Percentiles rank a stretch among this genome's conserved stretches.
These are phyloP conservation scores for Alternaria sp. DNA, from an alignment of 2,329 filamentous ascomycete genomes.

Conservation along the genomic window DNA sequence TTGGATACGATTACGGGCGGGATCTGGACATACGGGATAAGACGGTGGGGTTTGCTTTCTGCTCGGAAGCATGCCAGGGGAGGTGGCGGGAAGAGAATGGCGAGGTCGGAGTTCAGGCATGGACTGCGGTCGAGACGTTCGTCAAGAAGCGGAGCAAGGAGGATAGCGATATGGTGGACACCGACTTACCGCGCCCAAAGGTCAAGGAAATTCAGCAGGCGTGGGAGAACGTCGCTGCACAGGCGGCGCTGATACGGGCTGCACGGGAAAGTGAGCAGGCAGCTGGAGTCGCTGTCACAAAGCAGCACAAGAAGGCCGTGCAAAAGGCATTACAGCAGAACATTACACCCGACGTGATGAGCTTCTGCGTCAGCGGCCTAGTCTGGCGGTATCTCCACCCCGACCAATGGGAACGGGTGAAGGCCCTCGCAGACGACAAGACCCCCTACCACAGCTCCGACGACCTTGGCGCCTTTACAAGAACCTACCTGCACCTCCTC, in stretches of 20 bases:
- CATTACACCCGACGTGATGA: slow-evolving; percentile 49
- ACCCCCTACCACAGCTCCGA: slow-evolving; percentile 50
- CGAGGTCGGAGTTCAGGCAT: slow-evolving; percentile 39
- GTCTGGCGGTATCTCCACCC: slow-evolving; percentile 42
- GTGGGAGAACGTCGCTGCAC: slow-evolving; percentile 32
- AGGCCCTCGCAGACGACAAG: slow-evolving; percentile 49
- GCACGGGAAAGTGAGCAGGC: slow-evolving; percentile 23
- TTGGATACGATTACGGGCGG: slow-evolving; percentile 53
- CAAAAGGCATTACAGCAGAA: slow-evolving; percentile 37
- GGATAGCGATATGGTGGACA: slow-evolving; percentile 44
- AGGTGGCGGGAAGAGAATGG: slow-evolving; percentile 44
- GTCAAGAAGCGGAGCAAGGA: slow-evolving; percentile 40
- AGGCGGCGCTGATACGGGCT: slow-evolving; percentile 36
- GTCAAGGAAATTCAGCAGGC: slow-evolving; percentile 34
- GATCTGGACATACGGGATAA: slow-evolving; percentile 49
- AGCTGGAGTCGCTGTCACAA: slow-evolving; percentile 28
- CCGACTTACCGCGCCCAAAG: slow-evolving; percentile 34
- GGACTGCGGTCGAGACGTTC: slow-evolving; percentile 43
- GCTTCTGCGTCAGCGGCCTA: slow-evolving; percentile 51
- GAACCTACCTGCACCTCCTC: slow-evolving; percentile 53
- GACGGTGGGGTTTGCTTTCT: slow-evolving; percentile 53
- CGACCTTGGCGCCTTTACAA: slow-evolving; percentile 49
- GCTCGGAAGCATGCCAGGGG: slow-evolving; percentile 44
- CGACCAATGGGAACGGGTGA: slow-evolving; percentile 38
- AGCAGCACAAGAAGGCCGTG: slow-evolving; percentile 41